These are phyloP conservation scores for Magnolia officinalis DNA, from an alignment of 164 flowering plant species.

Conservation along the genomic window DNA sequence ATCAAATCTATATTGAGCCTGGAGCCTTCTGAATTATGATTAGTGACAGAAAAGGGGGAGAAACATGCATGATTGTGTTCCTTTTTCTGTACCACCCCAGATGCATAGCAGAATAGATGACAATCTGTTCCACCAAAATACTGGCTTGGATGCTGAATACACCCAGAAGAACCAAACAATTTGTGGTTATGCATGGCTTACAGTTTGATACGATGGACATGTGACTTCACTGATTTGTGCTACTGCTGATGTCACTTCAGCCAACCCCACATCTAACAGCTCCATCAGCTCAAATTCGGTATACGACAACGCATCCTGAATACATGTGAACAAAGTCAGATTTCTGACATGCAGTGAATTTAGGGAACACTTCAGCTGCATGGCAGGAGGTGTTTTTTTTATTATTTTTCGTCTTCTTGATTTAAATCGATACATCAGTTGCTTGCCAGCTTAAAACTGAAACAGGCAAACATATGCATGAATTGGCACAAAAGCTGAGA, in stretches of 20 bases:
- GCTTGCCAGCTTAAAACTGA: neutral
- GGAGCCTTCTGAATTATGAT: neutral
- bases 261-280: slow-evolving; percentile 65
- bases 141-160: too few species aligned
- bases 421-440: neutral
- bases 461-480: neutral
- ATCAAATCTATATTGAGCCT: too few species aligned
- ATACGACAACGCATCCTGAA: slow-evolving; percentile 69
- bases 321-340: neutral
- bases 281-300: slow-evolving; percentile 87
- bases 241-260: slow-evolving; percentile 53
- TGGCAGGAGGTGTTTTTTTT: neutral
- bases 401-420: too few species aligned
- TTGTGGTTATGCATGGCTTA: slow-evolving; percentile 20
- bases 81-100: too few species aligned
- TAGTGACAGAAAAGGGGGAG: too few species aligned
- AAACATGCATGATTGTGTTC: too few species aligned
- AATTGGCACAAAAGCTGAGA: neutral
- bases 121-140: too few species aligned
- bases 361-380: neutral
- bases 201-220: slow-evolving; percentile 72
- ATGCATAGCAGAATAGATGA: too few species aligned
- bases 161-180: too few species aligned
- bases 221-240: slow-evolving; percentile 56
- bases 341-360: neutral